These are phyloP conservation scores for Tuber magnatum DNA, from an alignment of 495 filamentous ascomycete genomes.

Conservation along the genomic window DNA sequence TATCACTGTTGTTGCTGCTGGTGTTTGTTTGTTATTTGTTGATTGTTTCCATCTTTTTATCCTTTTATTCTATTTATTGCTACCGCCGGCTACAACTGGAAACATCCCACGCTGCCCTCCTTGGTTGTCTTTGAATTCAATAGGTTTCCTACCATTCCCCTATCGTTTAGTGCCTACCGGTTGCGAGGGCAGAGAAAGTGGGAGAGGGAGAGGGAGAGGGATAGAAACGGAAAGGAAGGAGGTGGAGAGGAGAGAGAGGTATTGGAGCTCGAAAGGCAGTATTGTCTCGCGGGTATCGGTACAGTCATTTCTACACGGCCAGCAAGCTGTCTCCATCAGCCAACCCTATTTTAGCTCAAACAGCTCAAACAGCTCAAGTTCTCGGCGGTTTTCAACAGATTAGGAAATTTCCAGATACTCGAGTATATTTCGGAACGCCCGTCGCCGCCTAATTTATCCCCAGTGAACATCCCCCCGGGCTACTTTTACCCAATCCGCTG, in stretches of 20 bases:
- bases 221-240: neutral
- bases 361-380: neutral
- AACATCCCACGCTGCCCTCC: neutral
- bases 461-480: neutral
- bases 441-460: neutral
- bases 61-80: neutral
- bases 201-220: neutral
- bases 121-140: neutral
- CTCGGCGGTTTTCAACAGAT: constrained; percentile 1
- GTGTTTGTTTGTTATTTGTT: neutral
- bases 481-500: neutral
- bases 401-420: constrained; percentile 4
- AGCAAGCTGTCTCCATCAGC: neutral
- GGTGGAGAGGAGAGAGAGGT: neutral
- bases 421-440: neutral
- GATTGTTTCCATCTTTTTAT: neutral
- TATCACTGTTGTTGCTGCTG: neutral
- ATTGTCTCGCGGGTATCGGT: neutral
- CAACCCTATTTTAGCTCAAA: neutral
- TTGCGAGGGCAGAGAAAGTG: neutral
- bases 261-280: neutral
- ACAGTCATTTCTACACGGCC: neutral
- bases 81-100: neutral
- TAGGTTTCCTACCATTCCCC: neutral
- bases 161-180: neutral